Evolutionary conservation across 768 basidiomycete species (phyloP).

Genomic region (Trametes cinnabarina): DNA sequence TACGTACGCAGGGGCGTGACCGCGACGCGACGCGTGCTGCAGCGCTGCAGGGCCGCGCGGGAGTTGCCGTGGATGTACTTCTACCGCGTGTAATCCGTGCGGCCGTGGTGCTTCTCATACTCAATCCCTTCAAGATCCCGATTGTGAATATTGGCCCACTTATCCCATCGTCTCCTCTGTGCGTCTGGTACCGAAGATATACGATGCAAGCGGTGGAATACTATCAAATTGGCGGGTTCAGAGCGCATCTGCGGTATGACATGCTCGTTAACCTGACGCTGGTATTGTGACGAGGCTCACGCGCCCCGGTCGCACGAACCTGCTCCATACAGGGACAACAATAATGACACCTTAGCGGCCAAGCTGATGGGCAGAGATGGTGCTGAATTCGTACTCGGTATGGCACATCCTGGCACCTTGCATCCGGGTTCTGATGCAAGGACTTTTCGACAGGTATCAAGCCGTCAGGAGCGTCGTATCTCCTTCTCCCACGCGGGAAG

Average conservation of each 20-base stretch:
- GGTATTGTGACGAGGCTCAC: too few species aligned
- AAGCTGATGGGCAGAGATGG: constrained; percentile 3
- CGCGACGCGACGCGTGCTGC: constrained; percentile 10
- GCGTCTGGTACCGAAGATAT: neutral
- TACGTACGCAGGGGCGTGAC: too few species aligned
- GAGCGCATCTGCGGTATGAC: constrained; percentile 9
- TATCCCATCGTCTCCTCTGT: neutral
- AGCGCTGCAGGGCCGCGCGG: neutral
- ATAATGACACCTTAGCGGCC: constrained; percentile 9
- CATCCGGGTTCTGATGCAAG: too few species aligned
- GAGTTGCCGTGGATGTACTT: neutral
- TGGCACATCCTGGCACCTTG: too few species aligned
- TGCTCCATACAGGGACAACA: constrained; percentile 10
- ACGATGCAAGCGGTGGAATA: constrained; percentile 13
- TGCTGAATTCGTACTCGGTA: constrained; percentile 19
- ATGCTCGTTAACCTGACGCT: too few species aligned
- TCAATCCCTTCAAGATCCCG: neutral
- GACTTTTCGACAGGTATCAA: too few species aligned
- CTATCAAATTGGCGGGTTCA: constrained; percentile 22
- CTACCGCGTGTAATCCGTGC: neutral
- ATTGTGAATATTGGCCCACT: too few species aligned
- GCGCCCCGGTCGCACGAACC: too few species aligned
- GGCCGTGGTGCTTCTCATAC: neutral
- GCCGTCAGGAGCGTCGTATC: constrained; percentile 27
- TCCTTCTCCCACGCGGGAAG: constrained; percentile 17